Conservation (phyloP, 768 basidiomycete species). For the Termitomyces sp. region DNA sequence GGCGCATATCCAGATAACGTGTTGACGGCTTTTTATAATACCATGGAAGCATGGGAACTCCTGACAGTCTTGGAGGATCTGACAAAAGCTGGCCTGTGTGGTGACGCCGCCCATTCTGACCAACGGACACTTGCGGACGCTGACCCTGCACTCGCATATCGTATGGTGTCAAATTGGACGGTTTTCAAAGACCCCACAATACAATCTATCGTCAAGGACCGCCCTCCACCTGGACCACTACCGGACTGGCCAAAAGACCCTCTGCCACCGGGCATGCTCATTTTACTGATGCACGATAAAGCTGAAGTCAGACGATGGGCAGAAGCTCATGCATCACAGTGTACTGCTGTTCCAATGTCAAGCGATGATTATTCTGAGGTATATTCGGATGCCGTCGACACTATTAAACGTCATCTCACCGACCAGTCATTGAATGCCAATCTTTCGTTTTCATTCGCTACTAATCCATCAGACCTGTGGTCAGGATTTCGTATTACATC, state of each 20-base stretch:
- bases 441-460: constrained; percentile 28
- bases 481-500: constrained; percentile 40
- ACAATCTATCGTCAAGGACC: constrained; percentile 35
- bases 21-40: constrained; percentile 56
- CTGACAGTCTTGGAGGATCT: constrained; percentile 50
- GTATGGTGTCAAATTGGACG: constrained; percentile 59
- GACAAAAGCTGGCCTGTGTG: constrained; percentile 27
- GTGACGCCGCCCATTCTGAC: constrained; percentile 15
- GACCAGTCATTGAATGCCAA: constrained; percentile 11
- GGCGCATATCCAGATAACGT: constrained; percentile 56
- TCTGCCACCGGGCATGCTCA: constrained; percentile 59
- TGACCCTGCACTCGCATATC: constrained; percentile 55
- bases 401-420: constrained; percentile 27
- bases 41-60: constrained; percentile 69
- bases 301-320: constrained; percentile 61
- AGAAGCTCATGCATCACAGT: constrained; percentile 39
- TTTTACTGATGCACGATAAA: constrained; percentile 54
- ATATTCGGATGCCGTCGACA: constrained; percentile 46
- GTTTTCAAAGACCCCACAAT: constrained; percentile 54
- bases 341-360: constrained; percentile 43
- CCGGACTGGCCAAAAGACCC: constrained; percentile 55
- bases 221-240: constrained; percentile 36
- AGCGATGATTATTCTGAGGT: constrained; percentile 44
- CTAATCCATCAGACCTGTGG: constrained; percentile 54
- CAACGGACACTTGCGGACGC: constrained; percentile 35